Conservation (phyloP, 202 grass and related monocot genomes). For the Miscanthus sacchariflorus region DNA sequence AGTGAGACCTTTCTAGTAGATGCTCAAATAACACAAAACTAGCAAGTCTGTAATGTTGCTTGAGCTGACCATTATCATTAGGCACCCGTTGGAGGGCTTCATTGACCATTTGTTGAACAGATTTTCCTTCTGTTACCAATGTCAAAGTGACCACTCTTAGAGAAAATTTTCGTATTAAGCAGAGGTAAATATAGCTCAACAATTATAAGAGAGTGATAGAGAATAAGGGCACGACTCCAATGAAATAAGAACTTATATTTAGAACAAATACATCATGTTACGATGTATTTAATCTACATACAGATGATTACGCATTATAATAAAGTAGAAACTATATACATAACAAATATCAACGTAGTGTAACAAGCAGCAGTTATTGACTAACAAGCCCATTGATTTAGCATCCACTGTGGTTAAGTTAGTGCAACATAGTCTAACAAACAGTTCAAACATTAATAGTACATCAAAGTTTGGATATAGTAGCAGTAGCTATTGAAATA, state of each 20-base stretch:
- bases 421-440: not conserved
- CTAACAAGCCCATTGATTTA: constrained; percentile 8
- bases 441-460: not conserved
- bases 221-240: not conserved
- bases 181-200: constrained; percentile 3
- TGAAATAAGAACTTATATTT: not conserved
- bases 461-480: constrained; percentile 7
- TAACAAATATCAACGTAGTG: not conserved
- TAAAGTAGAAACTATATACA: not conserved
- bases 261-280: too few relatives aligned
- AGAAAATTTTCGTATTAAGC: constrained; percentile 14
- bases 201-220: constrained; percentile 4
- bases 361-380: not conserved
- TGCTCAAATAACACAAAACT: constrained; percentile 32
- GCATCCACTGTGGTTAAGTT: not conserved
- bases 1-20: not conserved
- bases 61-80: constrained; percentile 77
- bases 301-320: not conserved
- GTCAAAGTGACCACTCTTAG: constrained; percentile 28
- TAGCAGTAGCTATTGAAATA: not conserved
- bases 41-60: not conserved
- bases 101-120: constrained; percentile 98
- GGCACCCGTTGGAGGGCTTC: constrained; percentile 92
- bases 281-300: too few relatives aligned
- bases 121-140: constrained; percentile 88